Conservation (phyloP, 2,329 filamentous ascomycete species). For the Diplodia corticola region DNA sequence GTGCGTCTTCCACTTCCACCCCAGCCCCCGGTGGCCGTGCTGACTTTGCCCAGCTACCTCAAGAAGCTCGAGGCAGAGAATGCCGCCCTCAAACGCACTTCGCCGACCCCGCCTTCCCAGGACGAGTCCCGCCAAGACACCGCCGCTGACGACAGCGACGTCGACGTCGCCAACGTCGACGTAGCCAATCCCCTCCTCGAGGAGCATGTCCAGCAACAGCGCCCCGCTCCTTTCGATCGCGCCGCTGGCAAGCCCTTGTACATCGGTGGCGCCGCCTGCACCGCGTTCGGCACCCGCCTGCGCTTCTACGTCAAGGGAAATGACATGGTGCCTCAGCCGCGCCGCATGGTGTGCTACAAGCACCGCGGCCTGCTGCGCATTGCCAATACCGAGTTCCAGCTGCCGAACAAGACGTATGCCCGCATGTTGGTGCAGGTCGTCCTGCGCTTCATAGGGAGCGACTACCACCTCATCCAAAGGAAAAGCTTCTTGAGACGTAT, state of each 20-base stretch:
- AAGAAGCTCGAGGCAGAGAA: slow-evolving; percentile 30
- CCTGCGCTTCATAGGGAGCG: slow-evolving; percentile 27
- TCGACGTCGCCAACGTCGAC: slow-evolving; percentile 24
- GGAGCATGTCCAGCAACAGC: slow-evolving; percentile 26
- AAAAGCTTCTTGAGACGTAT: slow-evolving; percentile 22
- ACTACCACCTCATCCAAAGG: slow-evolving; percentile 22
- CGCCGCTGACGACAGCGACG: not conserved
- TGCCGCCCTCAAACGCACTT: slow-evolving; percentile 22
- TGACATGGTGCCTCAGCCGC: slow-evolving; percentile 26
- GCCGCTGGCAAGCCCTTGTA: slow-evolving; percentile 25
- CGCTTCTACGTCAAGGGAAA: slow-evolving; percentile 27
- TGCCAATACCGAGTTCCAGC: slow-evolving; percentile 25
- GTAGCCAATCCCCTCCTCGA: slow-evolving; percentile 31
- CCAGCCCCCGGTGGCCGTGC: not conserved
- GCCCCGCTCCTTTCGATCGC: slow-evolving; percentile 20
- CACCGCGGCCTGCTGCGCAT: slow-evolving; percentile 22
- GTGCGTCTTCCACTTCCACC: slow-evolving; percentile 10
- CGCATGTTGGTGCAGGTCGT: slow-evolving; percentile 29
- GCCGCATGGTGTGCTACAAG: slow-evolving; percentile 24
- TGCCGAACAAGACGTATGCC: slow-evolving; percentile 31
- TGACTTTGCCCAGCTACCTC: slow-evolving; percentile 24
- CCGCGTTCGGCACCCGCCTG: slow-evolving; percentile 30
- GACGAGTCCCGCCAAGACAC: not conserved
- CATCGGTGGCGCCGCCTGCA: slow-evolving; percentile 30
- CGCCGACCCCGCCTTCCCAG: slow-evolving; percentile 19